Conservation (phyloP, 768 basidiomycete genomes). For the Tephrocybe sp. region DNA sequence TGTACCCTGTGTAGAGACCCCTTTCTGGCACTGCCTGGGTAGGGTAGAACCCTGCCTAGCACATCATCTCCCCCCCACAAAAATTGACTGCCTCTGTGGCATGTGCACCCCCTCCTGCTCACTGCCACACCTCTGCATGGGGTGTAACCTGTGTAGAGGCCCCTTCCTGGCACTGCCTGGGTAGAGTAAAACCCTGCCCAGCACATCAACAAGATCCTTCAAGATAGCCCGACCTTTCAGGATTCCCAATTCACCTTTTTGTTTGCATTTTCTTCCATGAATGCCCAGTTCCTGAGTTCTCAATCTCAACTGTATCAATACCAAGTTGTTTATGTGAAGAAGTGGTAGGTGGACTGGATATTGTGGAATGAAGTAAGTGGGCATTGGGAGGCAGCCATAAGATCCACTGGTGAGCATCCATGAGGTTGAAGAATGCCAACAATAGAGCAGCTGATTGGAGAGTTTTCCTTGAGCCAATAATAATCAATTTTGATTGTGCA, state of each 20-base stretch:
- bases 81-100: too few species aligned
- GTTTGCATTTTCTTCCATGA: too few species aligned
- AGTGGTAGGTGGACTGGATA: slow-evolving; percentile 10
- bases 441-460: slow-evolving; percentile 63
- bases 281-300: slow-evolving; percentile 19
- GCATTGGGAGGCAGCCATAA: slow-evolving; percentile 55
- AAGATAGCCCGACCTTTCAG: slow-evolving; percentile 60
- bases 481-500: slow-evolving; percentile 85
- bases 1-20: too few species aligned
- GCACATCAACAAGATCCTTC: too few species aligned
- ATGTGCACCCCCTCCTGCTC: too few species aligned
- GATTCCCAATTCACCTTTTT: slow-evolving; percentile 34
- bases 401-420: slow-evolving; percentile 76
- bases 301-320: slow-evolving; percentile 34
- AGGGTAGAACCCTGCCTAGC: too few species aligned
- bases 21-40: too few species aligned
- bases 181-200: too few species aligned
- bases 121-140: too few species aligned
- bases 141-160: too few species aligned
- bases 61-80: too few species aligned
- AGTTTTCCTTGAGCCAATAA: slow-evolving; percentile 86
- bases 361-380: slow-evolving; percentile 45
- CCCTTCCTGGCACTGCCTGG: too few species aligned
- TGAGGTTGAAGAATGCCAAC: slow-evolving; percentile 72
- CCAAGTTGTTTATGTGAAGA: slow-evolving; percentile 26